Evolutionary conservation across 2,329 filamentous ascomycete species (phyloP).

Genomic region (Helminthosporium solani): DNA sequence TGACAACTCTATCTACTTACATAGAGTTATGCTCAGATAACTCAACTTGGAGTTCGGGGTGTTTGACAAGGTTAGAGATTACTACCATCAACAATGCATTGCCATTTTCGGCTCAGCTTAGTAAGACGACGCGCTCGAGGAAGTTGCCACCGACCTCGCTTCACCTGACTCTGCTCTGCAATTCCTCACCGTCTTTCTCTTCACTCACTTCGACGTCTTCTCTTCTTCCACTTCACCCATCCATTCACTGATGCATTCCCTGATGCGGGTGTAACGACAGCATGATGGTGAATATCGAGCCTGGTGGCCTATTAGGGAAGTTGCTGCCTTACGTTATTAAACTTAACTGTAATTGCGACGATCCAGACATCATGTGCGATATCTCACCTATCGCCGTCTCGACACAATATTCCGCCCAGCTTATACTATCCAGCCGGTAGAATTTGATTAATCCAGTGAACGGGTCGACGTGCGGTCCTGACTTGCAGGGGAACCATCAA

Average conservation of each 20-base stretch:
- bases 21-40: too few species aligned
- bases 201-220: too few species aligned
- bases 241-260: too few species aligned
- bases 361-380: background rate
- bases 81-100: background rate
- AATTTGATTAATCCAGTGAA: too few species aligned
- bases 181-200: background rate
- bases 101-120: background rate
- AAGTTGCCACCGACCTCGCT: background rate
- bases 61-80: background rate
- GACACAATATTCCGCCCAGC: constrained; percentile 2
- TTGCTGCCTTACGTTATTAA: background rate
- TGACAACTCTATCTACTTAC: too few species aligned
- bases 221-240: too few species aligned
- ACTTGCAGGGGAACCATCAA: background rate
- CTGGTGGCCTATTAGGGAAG: background rate
- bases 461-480: too few species aligned
- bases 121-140: background rate
- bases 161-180: background rate
- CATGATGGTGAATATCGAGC: background rate
- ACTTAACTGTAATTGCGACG: background rate
- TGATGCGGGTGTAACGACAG: background rate
- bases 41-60: too few species aligned
- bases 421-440: background rate
- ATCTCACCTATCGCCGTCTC: background rate